Conservation (phyloP, 2,329 filamentous ascomycete species). For the Aspergillus sp. region DNA sequence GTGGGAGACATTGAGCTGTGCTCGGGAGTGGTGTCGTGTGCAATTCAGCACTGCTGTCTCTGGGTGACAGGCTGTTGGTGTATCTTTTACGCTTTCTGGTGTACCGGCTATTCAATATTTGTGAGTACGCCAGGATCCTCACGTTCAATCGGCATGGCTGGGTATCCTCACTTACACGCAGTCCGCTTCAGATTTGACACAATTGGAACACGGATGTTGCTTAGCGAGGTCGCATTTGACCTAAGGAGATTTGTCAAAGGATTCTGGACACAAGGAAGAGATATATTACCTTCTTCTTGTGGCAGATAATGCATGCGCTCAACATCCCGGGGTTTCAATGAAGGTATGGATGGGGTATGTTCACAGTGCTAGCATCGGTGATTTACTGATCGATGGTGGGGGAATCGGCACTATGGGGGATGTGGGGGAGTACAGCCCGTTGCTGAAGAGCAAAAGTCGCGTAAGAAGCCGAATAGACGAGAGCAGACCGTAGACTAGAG, state of each 20-base stretch:
- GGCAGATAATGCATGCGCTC: slow-evolving; percentile 40
- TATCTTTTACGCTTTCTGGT: not conserved
- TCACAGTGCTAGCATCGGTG: not conserved
- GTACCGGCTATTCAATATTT: not conserved
- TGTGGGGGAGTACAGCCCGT: not conserved
- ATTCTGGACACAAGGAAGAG: slow-evolving; percentile 5
- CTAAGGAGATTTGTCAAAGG: slow-evolving; percentile 16
- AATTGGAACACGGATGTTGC: slow-evolving; percentile 26
- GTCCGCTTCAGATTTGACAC: slow-evolving; percentile 20
- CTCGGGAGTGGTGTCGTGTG: not conserved
- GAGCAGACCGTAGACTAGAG: not conserved
- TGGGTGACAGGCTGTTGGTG: not conserved
- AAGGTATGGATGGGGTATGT: not conserved
- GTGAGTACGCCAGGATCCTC: not conserved
- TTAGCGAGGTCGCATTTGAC: slow-evolving; percentile 25
- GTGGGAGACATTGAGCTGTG: too few species aligned
- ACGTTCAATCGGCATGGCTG: too few species aligned
- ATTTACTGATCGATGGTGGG: not conserved
- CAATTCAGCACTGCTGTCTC: not conserved
- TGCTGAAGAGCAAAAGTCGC: not conserved
- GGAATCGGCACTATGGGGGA: not conserved
- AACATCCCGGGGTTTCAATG: not conserved
- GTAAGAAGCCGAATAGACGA: not conserved
- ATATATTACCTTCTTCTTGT: slow-evolving; percentile 41
- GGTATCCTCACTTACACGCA: slow-evolving; percentile 16